Percentiles rank a stretch among this genome's conserved stretches.
Conservation (phyloP, 208 protist genomes). For the Leishmania braziliensis region DNA sequence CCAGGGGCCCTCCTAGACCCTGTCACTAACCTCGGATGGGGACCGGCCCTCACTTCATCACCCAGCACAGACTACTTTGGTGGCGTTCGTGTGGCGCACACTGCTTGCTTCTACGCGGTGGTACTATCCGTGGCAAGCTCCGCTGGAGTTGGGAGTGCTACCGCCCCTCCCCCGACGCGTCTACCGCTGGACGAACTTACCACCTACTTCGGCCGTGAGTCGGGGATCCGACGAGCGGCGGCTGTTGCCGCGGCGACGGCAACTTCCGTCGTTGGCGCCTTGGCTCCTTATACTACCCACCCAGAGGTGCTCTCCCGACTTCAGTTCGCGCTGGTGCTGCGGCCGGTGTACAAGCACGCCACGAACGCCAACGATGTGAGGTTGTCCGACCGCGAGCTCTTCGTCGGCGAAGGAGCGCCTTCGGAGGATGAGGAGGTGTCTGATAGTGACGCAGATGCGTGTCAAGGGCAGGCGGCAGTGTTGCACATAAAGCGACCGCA, state of each 20-base stretch:
- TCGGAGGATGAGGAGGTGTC: constrained; percentile 10
- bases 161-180: constrained; percentile 11
- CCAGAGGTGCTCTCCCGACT: constrained; percentile 49
- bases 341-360: constrained; percentile 27
- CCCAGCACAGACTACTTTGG: constrained; percentile 14
- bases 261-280: constrained; percentile 47
- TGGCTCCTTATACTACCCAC: constrained; percentile 41
- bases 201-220: constrained; percentile 52
- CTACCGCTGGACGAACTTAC: constrained; percentile 35
- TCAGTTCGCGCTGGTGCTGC: constrained; percentile 63
- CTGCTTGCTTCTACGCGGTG: constrained; percentile 25
- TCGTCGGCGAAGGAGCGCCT: not conserved
- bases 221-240: constrained; percentile 36
- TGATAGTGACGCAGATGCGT: not conserved
- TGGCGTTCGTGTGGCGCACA: constrained; percentile 10
- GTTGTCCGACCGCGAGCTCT: not conserved
- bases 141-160: not conserved
- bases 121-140: constrained; percentile 10
- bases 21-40: constrained; percentile 54
- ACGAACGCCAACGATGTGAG: not conserved
- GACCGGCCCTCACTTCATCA: not conserved
- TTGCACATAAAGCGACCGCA: constrained; percentile 40
- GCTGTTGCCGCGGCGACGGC: constrained; percentile 22
- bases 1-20: constrained; percentile 45
- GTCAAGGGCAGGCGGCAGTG: not conserved